Conservation (phyloP, 2,329 filamentous ascomycete genomes). For the Colletotrichum tofieldiae region DNA sequence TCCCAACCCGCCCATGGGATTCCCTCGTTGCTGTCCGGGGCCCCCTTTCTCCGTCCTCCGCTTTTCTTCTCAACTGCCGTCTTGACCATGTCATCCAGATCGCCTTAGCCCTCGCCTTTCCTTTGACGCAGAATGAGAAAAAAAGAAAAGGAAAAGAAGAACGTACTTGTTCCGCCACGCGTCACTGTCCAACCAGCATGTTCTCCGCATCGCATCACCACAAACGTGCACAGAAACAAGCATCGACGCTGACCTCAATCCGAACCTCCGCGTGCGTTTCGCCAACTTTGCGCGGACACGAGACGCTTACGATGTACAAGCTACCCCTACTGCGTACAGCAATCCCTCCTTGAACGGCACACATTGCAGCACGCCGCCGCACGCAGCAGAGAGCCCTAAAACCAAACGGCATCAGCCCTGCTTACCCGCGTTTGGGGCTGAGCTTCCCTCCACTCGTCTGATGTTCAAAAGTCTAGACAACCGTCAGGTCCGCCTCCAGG, state of each 20-base stretch:
- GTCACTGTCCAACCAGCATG: background rate
- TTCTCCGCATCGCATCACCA: background rate
- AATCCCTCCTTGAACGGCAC: background rate
- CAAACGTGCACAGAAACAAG: slow-evolving; percentile 13
- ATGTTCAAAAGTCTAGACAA: slow-evolving; percentile 31
- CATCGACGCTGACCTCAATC: slow-evolving; percentile 13
- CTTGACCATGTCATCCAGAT: background rate
- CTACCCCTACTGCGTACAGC: background rate
- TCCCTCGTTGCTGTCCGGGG: background rate
- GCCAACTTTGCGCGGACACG: slow-evolving; percentile 28
- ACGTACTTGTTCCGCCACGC: background rate
- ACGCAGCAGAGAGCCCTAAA: background rate
- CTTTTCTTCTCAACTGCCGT: slow-evolving; percentile 22
- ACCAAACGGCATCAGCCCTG: slow-evolving; percentile 32
- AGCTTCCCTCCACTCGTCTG: slow-evolving; percentile 34
- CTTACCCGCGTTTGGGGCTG: slow-evolving; percentile 39
- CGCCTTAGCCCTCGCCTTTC: background rate
- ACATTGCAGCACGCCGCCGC: background rate
- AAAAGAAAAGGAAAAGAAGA: no score
- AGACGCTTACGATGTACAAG: slow-evolving; percentile 19
- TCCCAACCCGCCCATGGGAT: background rate
- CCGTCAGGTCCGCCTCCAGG: background rate
- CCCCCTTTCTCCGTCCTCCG: slow-evolving; percentile 8
- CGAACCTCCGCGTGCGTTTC: slow-evolving; percentile 34
- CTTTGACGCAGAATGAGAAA: no score